Evolutionary conservation across 768 basidiomycete genomes (phyloP).

Genomic region (Naganishia friedmannii): DNA sequence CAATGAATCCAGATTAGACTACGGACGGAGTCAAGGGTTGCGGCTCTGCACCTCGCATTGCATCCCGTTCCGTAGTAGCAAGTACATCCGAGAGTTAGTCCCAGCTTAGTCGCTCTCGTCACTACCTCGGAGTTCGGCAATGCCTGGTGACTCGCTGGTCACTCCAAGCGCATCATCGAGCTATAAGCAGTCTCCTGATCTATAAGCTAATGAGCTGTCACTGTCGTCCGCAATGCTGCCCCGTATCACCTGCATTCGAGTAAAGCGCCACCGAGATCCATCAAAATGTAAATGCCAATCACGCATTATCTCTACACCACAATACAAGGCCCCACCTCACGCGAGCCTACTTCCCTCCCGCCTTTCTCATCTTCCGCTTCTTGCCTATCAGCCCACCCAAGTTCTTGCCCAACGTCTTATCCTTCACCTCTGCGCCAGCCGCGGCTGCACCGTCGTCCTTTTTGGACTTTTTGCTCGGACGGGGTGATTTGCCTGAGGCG

Average conservation of each 20-base stretch:
- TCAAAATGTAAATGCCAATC: background rate
- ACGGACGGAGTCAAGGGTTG: too few relatives aligned
- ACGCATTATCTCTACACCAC: background rate
- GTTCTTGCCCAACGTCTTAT: conserved; percentile 40
- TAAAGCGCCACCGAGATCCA: too few relatives aligned
- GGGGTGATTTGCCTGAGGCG: conserved; percentile 25
- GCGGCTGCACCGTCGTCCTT: conserved; percentile 49
- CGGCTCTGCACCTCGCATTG: too few relatives aligned
- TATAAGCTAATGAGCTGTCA: too few relatives aligned
- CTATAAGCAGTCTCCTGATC: too few relatives aligned
- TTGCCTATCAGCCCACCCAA: conserved; percentile 73
- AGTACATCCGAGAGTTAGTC: too few relatives aligned
- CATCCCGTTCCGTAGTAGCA: too few relatives aligned
- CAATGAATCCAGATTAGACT: too few relatives aligned
- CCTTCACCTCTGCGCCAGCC: conserved; percentile 22
- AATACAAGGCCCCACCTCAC: background rate
- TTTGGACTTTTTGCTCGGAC: conserved; percentile 29
- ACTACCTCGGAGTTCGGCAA: conserved; percentile 2
- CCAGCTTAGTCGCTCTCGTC: background rate
- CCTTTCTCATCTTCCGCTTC: conserved; percentile 70
- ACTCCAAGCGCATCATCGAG: too few relatives aligned
- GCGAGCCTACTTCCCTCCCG: conserved; percentile 27
- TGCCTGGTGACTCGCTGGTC: background rate
- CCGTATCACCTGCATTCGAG: too few relatives aligned
- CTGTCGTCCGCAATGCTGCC: too few relatives aligned